Base-by-base conservation (phyloP, 768 basidiomycete genomes). In the Mycena albidolilacea region DNA sequence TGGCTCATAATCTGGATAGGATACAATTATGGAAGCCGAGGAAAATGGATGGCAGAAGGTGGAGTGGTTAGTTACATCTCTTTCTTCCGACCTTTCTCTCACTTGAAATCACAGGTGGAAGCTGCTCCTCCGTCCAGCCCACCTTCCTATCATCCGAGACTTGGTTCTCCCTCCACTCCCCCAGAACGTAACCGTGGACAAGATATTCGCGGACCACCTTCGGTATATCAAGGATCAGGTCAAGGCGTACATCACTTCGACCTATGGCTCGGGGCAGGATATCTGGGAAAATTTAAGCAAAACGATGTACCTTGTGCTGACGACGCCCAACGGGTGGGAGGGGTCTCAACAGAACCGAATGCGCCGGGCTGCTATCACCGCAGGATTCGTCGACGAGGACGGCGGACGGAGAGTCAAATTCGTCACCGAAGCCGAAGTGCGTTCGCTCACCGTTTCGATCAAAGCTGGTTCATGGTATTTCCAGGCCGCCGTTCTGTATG, bases 311-410 rank as follows among this genome's bases (percentile, higher is more conserved):
- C 62, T 79, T 7, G 71, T 79, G 37, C 61, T 79, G 15, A 76
- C 76, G 14, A 78, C 74, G 9, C 78, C 78, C 4, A 79, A 79
- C 68, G 77, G 78, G 23, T 79, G 77, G 77, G 77, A 79, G 41
- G 74, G 75, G 7, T 11, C 39, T 21, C 77, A 79, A 59, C 78
- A 78, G 63, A 67, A 60, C 23, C 67, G 70, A 5, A 77, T 78
- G 75, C 67, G 78, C 8, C 59, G 73, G 37, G 78, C 77, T 19
- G 78, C 78, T 10, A 78, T 79, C 44, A 59, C 58, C 12, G 78
- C 78, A 2, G 76, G 76, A 5, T 64, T 79, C 11, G 75, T 78
- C 21, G 71, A 73, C 43, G 14, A 60, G 30, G 66, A 63, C 2
- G 77, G 76, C 12, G 76, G 74, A 14, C 70, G 76, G 11, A 50